These are phyloP conservation scores for Rhizopus microsporus DNA, from an alignment of 371 early-diverging fungal species.

Conservation along the genomic window DNA sequence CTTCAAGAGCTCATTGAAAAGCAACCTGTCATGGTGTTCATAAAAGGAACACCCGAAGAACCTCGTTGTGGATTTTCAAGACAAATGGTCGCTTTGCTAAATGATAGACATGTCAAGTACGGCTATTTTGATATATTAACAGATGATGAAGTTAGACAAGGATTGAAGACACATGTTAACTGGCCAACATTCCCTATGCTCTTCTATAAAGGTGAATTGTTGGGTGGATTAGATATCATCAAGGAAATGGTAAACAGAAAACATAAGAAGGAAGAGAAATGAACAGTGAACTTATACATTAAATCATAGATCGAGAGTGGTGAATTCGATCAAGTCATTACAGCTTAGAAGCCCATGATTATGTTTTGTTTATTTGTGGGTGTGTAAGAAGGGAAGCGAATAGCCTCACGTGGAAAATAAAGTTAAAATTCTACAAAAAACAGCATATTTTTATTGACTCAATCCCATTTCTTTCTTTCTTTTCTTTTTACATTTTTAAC, in stretches of 20 bases:
- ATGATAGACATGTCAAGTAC: slow-evolving; percentile 71
- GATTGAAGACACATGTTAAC: slow-evolving; percentile 55
- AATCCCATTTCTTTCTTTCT: too few species aligned
- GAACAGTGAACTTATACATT: neutral
- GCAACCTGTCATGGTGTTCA: slow-evolving; percentile 86
- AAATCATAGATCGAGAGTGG: slow-evolving; percentile 39
- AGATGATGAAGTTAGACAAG: slow-evolving; percentile 88
- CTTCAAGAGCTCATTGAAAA: slow-evolving; percentile 70
- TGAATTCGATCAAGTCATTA: slow-evolving; percentile 49
- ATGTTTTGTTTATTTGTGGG: neutral
- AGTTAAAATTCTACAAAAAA: too few species aligned
- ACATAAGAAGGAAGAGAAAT: neutral
- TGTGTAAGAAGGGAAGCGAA: too few species aligned
- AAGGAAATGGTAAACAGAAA: slow-evolving; percentile 72
- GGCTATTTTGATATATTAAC: slow-evolving; percentile 85
- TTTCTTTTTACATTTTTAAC: too few species aligned
- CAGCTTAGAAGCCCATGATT: slow-evolving; percentile 26
- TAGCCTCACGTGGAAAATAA: too few species aligned
- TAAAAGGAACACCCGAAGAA: slow-evolving; percentile 89
- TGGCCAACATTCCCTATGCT: slow-evolving; percentile 71
- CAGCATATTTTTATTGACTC: too few species aligned
- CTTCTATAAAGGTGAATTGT: slow-evolving; percentile 88
- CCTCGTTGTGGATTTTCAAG: slow-evolving; percentile 90
- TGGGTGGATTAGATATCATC: slow-evolving; percentile 95
- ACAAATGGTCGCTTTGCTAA: slow-evolving; percentile 69